phyloP scores from a whole-genome alignment of 2,329 filamentous ascomycete genomes.

The Hypoxylon sp. region DNA sequence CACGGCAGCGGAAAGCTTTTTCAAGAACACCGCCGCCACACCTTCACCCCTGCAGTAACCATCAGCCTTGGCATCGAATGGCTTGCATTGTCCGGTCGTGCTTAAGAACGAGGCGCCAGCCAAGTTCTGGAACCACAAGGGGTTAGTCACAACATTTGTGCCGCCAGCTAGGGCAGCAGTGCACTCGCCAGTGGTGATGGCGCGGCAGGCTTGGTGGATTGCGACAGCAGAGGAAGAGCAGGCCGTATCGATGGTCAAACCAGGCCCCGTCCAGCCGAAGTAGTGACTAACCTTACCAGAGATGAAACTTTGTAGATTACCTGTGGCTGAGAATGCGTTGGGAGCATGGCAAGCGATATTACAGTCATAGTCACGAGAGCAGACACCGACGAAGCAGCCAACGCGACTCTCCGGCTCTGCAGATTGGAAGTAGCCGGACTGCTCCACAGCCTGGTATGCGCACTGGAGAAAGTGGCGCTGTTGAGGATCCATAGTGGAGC shows the following conservation, averaged over 20 bases:
- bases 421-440: conserved; percentile 46
- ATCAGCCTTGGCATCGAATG: conserved; percentile 59
- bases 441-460: conserved; percentile 49
- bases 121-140: conserved; percentile 48
- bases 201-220: conserved; percentile 56
- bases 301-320: conserved; percentile 49
- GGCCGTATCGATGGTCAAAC: conserved; percentile 53
- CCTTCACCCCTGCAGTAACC: conserved; percentile 69
- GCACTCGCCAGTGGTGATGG: conserved; percentile 51
- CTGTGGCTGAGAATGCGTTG: conserved; percentile 54
- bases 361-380: conserved; percentile 56
- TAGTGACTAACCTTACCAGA: conserved; percentile 52
- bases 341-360: conserved; percentile 56
- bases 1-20: conserved; percentile 61
- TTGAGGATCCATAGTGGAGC: conserved; percentile 42
- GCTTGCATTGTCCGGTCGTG: conserved; percentile 49
- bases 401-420: conserved; percentile 40
- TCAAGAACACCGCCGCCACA: conserved; percentile 61
- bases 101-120: conserved; percentile 49
- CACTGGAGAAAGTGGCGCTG: conserved; percentile 42
- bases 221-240: conserved; percentile 57
- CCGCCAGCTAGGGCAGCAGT: conserved; percentile 54
- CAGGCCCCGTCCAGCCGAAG: conserved; percentile 55
- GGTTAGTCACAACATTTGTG: conserved; percentile 52
- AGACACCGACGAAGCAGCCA: conserved; percentile 57